Evolutionary conservation across 2,329 filamentous ascomycete genomes (phyloP).

Genomic region (Colletotrichum phormii): DNA sequence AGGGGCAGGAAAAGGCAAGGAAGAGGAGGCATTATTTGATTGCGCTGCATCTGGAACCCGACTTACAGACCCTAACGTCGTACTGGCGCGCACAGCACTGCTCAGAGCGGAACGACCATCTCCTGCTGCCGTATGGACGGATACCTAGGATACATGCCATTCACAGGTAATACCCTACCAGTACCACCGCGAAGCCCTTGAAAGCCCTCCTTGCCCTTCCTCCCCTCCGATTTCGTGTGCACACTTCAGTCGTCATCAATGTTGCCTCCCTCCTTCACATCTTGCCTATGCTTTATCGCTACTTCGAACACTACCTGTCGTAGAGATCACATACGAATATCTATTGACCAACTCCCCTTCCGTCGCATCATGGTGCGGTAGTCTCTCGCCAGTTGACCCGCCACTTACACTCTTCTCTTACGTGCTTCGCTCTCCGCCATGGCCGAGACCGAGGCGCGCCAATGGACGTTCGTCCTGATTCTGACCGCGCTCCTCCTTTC

Average conservation of each 20-base stretch:
- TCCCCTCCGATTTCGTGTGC: slow-evolving; percentile 21
- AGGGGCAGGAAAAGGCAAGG: slow-evolving; percentile 28
- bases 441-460: slow-evolving; percentile 62
- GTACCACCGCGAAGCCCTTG: slow-evolving; percentile 5
- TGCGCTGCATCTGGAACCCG: slow-evolving; percentile 6
- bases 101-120: background rate
- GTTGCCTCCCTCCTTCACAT: slow-evolving; percentile 15
- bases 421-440: slow-evolving; percentile 50
- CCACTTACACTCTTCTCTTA: slow-evolving; percentile 1
- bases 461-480: slow-evolving; percentile 69
- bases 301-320: background rate
- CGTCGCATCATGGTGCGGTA: slow-evolving; percentile 24
- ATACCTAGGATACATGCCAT: too few relatives aligned
- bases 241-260: slow-evolving; percentile 32
- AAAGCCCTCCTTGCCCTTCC: slow-evolving; percentile 20
- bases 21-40: slow-evolving; percentile 31
- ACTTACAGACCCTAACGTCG: slow-evolving; percentile 16
- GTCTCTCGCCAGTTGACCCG: slow-evolving; percentile 1
- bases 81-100: slow-evolving; percentile 2
- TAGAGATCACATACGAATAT: background rate
- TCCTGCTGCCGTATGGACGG: background rate
- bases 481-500: slow-evolving; percentile 69
- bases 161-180: background rate
- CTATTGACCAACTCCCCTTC: background rate
- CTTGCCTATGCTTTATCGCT: slow-evolving; percentile 1